Evolutionary conservation across 768 basidiomycete genomes (phyloP).

Genomic region (Boletus sp.): DNA sequence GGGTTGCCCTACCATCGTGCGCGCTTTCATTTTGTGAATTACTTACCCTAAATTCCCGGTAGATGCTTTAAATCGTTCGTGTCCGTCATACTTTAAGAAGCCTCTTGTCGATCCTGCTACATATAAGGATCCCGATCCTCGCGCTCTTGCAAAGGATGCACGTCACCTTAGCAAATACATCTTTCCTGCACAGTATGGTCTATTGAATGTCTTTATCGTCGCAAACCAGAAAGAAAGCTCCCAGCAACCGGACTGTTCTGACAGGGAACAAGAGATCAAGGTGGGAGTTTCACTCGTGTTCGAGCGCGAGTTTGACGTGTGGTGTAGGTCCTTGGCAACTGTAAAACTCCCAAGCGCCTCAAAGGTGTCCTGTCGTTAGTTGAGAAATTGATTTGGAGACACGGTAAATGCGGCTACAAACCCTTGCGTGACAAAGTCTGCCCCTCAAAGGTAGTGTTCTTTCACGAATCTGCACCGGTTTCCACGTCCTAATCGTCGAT

Average conservation of each 20-base stretch:
- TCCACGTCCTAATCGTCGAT: not conserved
- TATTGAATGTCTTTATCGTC: constrained; percentile 55
- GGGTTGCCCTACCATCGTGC: constrained; percentile 70
- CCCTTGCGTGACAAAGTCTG: constrained; percentile 63
- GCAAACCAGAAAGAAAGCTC: constrained; percentile 26
- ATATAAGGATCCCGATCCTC: constrained; percentile 45
- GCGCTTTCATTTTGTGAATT: constrained; percentile 15
- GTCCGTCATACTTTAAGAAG: constrained; percentile 41
- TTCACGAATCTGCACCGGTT: not conserved
- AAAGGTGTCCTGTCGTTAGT: constrained; percentile 51
- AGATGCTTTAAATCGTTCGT: constrained; percentile 68
- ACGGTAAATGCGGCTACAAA: constrained; percentile 67
- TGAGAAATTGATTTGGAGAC: constrained; percentile 62
- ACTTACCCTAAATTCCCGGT: not conserved
- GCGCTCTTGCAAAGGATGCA: constrained; percentile 45
- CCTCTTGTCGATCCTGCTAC: constrained; percentile 23
- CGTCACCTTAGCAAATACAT: constrained; percentile 77
- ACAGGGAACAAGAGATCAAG: constrained; percentile 70
- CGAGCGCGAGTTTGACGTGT: not conserved
- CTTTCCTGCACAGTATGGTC: constrained; percentile 75
- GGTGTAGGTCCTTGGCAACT: constrained; percentile 37
- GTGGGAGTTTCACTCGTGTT: constrained; percentile 32
- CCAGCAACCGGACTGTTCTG: constrained; percentile 48
- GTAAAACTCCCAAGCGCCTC: constrained; percentile 74
- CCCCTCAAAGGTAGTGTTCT: constrained; percentile 64